phyloP scores from a whole-genome alignment of 495 filamentous ascomycete species.

The Collariella sp. region DNA sequence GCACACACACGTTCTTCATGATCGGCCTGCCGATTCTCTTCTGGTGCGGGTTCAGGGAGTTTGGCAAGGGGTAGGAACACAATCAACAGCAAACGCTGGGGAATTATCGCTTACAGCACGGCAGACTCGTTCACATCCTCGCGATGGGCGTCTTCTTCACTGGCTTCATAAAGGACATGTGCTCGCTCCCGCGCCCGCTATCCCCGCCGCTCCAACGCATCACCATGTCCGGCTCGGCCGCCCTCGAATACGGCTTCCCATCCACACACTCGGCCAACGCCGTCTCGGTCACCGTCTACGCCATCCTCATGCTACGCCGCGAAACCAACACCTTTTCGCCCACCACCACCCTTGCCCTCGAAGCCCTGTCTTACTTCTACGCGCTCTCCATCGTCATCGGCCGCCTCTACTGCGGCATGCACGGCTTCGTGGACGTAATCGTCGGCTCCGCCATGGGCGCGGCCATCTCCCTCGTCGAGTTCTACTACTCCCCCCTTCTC shows the following conservation, averaged over 20 bases:
- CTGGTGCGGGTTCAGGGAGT: slow-evolving; percentile 78
- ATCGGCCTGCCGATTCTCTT: slow-evolving; percentile 83
- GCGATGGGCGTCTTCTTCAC: slow-evolving; percentile 87
- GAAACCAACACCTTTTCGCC: slow-evolving; percentile 46
- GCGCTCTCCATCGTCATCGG: slow-evolving; percentile 84
- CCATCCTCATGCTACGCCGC: slow-evolving; percentile 53
- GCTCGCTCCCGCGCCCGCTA: slow-evolving; percentile 87
- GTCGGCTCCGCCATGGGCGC: slow-evolving; percentile 70
- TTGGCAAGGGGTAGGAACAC: slow-evolving; percentile 76
- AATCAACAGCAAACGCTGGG: not conserved
- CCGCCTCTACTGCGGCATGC: slow-evolving; percentile 95
- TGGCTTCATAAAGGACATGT: slow-evolving; percentile 87
- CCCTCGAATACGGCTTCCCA: slow-evolving; percentile 93
- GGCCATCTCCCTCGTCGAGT: slow-evolving; percentile 57
- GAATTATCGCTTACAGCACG: slow-evolving; percentile 7
- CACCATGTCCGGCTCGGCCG: slow-evolving; percentile 91
- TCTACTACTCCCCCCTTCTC: slow-evolving; percentile 55
- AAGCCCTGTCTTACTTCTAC: slow-evolving; percentile 67
- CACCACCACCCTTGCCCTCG: slow-evolving; percentile 48
- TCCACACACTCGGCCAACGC: slow-evolving; percentile 97
- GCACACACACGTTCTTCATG: slow-evolving; percentile 99
- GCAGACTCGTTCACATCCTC: slow-evolving; percentile 77
- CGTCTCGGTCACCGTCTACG: slow-evolving; percentile 86
- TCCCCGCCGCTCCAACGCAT: slow-evolving; percentile 91
- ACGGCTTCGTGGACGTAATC: slow-evolving; percentile 86